These are phyloP conservation scores for Coniochaeta ligniaria DNA, from an alignment of 2,329 filamentous ascomycete genomes.

Conservation along the genomic window DNA sequence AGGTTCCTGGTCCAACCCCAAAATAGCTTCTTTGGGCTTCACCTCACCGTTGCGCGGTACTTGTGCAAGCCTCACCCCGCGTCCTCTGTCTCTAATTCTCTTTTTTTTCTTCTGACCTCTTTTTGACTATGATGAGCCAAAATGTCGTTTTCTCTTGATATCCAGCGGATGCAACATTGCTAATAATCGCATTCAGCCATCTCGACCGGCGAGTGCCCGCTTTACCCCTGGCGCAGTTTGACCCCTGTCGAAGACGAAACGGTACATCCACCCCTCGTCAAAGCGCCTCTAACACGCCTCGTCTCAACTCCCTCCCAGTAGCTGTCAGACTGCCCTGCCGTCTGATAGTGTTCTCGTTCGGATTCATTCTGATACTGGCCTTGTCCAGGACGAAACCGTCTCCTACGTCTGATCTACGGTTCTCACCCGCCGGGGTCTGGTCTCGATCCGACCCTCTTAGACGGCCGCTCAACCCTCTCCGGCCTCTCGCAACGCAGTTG, in stretches of 20 bases:
- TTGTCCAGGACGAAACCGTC: constrained; percentile 33
- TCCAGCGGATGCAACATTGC: background rate
- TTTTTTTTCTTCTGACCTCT: background rate
- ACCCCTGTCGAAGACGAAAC: constrained; percentile 30
- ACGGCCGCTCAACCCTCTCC: background rate
- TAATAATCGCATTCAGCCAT: background rate
- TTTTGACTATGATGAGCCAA: background rate
- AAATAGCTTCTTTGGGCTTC: constrained; percentile 2
- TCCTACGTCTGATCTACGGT: constrained; percentile 30
- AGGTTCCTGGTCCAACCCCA: background rate
- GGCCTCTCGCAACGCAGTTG: constrained; percentile 3
- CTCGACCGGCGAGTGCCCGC: background rate
- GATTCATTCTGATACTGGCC: constrained; percentile 28
- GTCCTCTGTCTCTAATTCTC: background rate
- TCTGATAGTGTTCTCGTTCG: constrained; percentile 20
- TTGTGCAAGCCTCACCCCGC: background rate
- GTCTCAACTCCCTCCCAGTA: constrained; percentile 31
- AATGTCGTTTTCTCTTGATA: background rate
- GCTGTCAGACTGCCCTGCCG: constrained; percentile 17
- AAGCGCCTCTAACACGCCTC: constrained; percentile 35
- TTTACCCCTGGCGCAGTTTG: background rate
- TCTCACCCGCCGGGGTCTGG: background rate
- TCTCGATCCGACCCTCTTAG: background rate
- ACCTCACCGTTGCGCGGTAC: background rate
- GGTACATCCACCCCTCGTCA: constrained; percentile 26